A percentile compares a stretch with the other conserved stretches of the same genome.
Conservation (phyloP, 208 protist genomes). For the Angomonas deanei region DNA sequence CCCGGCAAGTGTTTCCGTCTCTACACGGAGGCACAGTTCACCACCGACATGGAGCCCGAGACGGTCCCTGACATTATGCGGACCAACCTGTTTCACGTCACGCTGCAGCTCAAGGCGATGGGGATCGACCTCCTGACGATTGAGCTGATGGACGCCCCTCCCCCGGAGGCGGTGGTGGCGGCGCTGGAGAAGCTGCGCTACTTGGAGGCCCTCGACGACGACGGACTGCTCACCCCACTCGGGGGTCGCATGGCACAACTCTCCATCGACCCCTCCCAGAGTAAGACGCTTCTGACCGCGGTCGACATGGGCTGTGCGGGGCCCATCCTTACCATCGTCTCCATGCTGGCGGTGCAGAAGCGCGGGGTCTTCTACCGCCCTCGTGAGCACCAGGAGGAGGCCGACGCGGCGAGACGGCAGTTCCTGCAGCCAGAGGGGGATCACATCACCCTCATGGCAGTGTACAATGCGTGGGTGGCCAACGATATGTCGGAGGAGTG, state of each 20-base stretch:
- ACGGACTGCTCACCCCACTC: constrained; percentile 95
- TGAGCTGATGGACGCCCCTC: constrained; percentile 98
- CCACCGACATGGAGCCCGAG: constrained; percentile 92
- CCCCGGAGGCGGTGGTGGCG: constrained; percentile 89
- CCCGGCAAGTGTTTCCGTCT: constrained; percentile 97
- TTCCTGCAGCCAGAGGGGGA: constrained; percentile 96
- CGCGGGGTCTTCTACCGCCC: constrained; percentile 91
- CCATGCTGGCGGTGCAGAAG: constrained; percentile 95
- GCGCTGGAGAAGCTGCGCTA: constrained; percentile 97
- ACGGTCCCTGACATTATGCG: constrained; percentile 98
- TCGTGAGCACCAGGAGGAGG: constrained; percentile 83
- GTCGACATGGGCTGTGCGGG: constrained; percentile 96
- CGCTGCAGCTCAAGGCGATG: constrained; percentile 97
- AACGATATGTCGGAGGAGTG: constrained; percentile 92
- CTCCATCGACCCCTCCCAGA: constrained; percentile 97
- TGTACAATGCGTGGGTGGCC: constrained; percentile 92
- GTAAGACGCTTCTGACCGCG: constrained; percentile 96
- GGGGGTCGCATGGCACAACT: constrained; percentile 99
- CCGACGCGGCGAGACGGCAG: constrained; percentile 95
- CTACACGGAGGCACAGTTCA: constrained; percentile 96
- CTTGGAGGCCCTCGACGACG: constrained; percentile 97
- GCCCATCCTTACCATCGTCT: constrained; percentile 97
- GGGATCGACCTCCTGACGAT: constrained; percentile 96
- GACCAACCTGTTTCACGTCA: constrained; percentile 96
- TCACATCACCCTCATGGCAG: constrained; percentile 95